Evolutionary conservation across 2,329 filamentous ascomycete genomes (phyloP).

Genomic region (Dactylellina sp.): DNA sequence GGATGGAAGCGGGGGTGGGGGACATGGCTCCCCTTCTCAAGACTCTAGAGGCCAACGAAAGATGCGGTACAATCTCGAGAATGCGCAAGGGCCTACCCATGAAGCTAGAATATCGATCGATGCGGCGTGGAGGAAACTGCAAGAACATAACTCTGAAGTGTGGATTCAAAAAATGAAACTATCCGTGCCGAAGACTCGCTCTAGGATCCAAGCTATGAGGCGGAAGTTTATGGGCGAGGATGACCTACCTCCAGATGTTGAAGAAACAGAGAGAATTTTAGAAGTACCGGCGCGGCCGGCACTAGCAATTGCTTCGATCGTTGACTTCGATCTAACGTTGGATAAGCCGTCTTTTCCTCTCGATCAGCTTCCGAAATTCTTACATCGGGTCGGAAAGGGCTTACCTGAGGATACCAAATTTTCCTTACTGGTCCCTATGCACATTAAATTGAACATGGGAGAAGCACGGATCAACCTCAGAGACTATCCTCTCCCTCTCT

Average conservation of each 20-base stretch:
- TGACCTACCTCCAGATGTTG: slow-evolving; percentile 81
- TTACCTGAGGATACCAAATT: slow-evolving; percentile 94
- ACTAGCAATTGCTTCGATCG: slow-evolving; percentile 82
- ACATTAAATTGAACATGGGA: slow-evolving; percentile 87
- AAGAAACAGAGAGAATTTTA: slow-evolving; percentile 85
- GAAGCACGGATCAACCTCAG: slow-evolving; percentile 87
- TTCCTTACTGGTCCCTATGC: slow-evolving; percentile 87
- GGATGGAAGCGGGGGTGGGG: slow-evolving; percentile 15
- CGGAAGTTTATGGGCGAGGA: slow-evolving; percentile 84
- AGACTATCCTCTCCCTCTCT: slow-evolving; percentile 90
- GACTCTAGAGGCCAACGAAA: slow-evolving; percentile 59
- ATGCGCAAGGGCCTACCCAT: slow-evolving; percentile 77
- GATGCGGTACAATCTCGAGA: slow-evolving; percentile 81
- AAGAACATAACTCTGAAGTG: slow-evolving; percentile 84
- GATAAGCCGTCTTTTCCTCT: slow-evolving; percentile 95
- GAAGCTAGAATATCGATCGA: slow-evolving; percentile 78
- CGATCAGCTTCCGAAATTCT: slow-evolving; percentile 81
- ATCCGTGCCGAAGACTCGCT: slow-evolving; percentile 68
- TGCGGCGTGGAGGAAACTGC: slow-evolving; percentile 79
- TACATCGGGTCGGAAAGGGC: slow-evolving; percentile 92
- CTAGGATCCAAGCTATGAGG: slow-evolving; percentile 81
- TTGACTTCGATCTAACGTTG: slow-evolving; percentile 83
- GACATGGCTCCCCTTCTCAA: slow-evolving; percentile 31
- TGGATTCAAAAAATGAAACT: slow-evolving; percentile 85
- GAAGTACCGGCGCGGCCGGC: slow-evolving; percentile 86